Conservation (phyloP, 164 flowering plant species). For the Berberis thunbergii region DNA sequence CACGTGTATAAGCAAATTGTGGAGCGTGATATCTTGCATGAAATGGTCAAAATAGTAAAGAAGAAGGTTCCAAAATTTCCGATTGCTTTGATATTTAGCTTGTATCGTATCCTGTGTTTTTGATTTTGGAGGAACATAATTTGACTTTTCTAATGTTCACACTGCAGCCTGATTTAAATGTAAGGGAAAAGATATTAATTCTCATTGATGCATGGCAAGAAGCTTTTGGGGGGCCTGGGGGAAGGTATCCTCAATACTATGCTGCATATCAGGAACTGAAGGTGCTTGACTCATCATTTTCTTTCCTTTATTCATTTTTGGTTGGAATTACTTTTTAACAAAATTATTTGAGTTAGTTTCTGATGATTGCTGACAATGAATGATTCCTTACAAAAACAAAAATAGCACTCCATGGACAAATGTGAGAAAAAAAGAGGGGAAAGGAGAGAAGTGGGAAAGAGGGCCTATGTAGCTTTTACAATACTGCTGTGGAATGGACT, state of each 20-base stretch:
- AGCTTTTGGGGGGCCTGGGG: constrained; percentile 82
- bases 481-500: no score
- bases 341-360: no score
- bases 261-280: constrained; percentile 73
- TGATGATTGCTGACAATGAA: no score
- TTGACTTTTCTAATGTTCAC: not conserved
- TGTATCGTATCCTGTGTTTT: not conserved
- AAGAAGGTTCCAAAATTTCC: constrained; percentile 47
- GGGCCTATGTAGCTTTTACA: no score
- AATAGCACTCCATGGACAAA: no score
- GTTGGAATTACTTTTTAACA: no score
- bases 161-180: constrained; percentile 77
- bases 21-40: constrained; percentile 81
- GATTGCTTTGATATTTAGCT: constrained; percentile 2
- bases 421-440: no score
- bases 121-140: constrained; percentile 9
- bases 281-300: constrained; percentile 26
- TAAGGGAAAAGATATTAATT: constrained; percentile 76
- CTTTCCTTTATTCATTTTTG: not conserved
- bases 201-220: constrained; percentile 96
- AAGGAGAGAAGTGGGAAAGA: no score
- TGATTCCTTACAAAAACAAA: no score
- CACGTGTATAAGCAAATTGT: constrained; percentile 61
- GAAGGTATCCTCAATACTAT: constrained; percentile 77
- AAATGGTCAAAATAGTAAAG: constrained; percentile 92